Evolutionary conservation across 306 rosid species (phyloP).

Genomic region (Neltuma alba): DNA sequence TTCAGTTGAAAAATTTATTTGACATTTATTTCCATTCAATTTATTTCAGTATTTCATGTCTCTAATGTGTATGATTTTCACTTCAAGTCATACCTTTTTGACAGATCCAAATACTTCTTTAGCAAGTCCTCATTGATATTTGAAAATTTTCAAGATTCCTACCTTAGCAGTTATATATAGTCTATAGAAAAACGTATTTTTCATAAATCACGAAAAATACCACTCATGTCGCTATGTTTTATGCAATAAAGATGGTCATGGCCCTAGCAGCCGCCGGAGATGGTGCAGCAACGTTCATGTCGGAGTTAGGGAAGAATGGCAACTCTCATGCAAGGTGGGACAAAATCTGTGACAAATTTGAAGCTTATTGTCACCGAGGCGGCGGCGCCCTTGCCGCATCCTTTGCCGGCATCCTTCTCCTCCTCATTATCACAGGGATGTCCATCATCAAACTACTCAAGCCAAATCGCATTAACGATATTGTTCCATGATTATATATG

Average conservation of each 20-base stretch:
- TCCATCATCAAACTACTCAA: constrained; percentile 69
- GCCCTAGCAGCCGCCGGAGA: constrained; percentile 68
- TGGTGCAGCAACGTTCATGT: constrained; percentile 92
- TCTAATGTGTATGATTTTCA: background rate
- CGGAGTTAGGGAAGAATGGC: constrained; percentile 79
- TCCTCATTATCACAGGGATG: constrained; percentile 53
- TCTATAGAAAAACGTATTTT: background rate
- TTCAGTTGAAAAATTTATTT: too few species aligned
- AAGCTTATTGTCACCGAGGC: constrained; percentile 59
- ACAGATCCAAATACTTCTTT: background rate
- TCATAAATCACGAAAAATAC: background rate
- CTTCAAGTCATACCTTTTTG: background rate
- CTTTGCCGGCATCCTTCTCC: constrained; percentile 65
- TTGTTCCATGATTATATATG: constrained; percentile 3
- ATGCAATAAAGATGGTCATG: constrained; percentile 48
- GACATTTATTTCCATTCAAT: background rate
- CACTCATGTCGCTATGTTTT: background rate
- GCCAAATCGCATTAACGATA: constrained; percentile 45
- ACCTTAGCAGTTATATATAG: background rate
- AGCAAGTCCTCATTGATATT: background rate
- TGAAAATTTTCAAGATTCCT: background rate
- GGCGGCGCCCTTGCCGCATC: constrained; percentile 72
- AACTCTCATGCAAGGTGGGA: constrained; percentile 89
- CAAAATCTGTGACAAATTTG: constrained; percentile 86
- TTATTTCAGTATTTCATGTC: background rate